Conservation (phyloP, 2,329 filamentous ascomycete species). For the Aspergillus sp. region DNA sequence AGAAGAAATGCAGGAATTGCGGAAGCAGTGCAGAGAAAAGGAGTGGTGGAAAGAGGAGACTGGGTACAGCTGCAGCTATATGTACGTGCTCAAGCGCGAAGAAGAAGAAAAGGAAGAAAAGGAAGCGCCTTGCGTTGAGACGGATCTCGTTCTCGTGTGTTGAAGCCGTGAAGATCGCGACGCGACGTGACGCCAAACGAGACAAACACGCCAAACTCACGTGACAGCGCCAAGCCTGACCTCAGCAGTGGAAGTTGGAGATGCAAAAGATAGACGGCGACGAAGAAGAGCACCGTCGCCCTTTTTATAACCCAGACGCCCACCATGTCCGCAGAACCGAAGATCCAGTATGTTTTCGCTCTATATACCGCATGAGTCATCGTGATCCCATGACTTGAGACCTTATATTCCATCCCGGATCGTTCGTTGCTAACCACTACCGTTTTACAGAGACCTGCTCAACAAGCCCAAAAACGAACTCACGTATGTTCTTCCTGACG, state of each 20-base stretch:
- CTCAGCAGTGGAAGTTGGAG: conserved; percentile 5
- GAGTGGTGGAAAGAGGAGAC: conserved; percentile 2
- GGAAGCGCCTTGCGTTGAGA: conserved; percentile 25
- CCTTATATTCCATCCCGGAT: conserved; percentile 12
- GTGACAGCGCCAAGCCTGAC: conserved; percentile 11
- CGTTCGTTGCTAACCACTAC: conserved; percentile 8
- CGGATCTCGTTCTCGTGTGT: conserved; percentile 9
- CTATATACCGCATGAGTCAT: conserved; percentile 13
- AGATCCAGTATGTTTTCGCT: conserved; percentile 56
- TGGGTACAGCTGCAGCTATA: too few species aligned
- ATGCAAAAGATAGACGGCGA: neutral
- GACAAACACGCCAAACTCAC: conserved; percentile 23
- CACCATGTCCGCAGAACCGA: conserved; percentile 55
- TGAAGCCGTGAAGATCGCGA: conserved; percentile 20
- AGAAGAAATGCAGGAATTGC: conserved; percentile 4
- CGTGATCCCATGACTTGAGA: neutral
- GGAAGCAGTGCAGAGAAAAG: neutral
- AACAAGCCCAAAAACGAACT: conserved; percentile 83
- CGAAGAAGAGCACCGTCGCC: conserved; percentile 8
- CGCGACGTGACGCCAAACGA: conserved; percentile 29
- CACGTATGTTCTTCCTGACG: conserved; percentile 55
- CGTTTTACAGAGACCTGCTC: conserved; percentile 64
- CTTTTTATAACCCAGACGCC: conserved; percentile 17
- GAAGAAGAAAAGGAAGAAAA: conserved; percentile 9
- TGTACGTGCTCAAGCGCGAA: neutral